phyloP scores from a whole-genome alignment of 2,329 filamentous ascomycete genomes.

The Chrysosporium queenslandicum region DNA sequence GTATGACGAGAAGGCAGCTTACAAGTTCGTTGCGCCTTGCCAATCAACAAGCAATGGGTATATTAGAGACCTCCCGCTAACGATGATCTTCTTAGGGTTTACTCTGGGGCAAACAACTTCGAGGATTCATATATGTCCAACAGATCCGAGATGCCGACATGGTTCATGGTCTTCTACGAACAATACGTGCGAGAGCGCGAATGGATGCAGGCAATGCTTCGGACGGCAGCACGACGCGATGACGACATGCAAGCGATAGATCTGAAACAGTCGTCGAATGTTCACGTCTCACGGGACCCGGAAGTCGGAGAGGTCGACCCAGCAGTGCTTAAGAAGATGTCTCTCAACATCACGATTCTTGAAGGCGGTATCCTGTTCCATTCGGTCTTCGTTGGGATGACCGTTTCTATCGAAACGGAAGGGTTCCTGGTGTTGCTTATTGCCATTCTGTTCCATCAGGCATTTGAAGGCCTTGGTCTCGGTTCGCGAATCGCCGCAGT shows the following conservation, averaged over 20 bases:
- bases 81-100: slow-evolving; percentile 5
- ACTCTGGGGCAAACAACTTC: slow-evolving; percentile 8
- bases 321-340: slow-evolving; percentile 46
- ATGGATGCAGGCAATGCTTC: slow-evolving; percentile 49
- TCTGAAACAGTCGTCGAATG: slow-evolving; percentile 22
- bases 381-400: slow-evolving; percentile 64
- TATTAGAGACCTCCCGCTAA: neutral
- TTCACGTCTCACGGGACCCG: slow-evolving; percentile 20
- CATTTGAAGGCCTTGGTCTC: slow-evolving; percentile 66
- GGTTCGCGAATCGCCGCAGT: slow-evolving; percentile 61
- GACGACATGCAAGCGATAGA: slow-evolving; percentile 29
- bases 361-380: slow-evolving; percentile 71
- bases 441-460: slow-evolving; percentile 66
- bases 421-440: slow-evolving; percentile 42
- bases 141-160: slow-evolving; percentile 12
- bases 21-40: slow-evolving; percentile 9
- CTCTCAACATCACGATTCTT: slow-evolving; percentile 59
- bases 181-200: slow-evolving; percentile 53
- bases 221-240: slow-evolving; percentile 52
- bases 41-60: too few species aligned
- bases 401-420: slow-evolving; percentile 57
- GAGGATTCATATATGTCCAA: slow-evolving; percentile 9
- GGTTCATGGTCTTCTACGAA: slow-evolving; percentile 29
- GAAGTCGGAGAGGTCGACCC: slow-evolving; percentile 29
- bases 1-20: slow-evolving; percentile 11